Conservation (phyloP, 192 early-diverging fungal species). For the Umbelopsis isabellina region DNA sequence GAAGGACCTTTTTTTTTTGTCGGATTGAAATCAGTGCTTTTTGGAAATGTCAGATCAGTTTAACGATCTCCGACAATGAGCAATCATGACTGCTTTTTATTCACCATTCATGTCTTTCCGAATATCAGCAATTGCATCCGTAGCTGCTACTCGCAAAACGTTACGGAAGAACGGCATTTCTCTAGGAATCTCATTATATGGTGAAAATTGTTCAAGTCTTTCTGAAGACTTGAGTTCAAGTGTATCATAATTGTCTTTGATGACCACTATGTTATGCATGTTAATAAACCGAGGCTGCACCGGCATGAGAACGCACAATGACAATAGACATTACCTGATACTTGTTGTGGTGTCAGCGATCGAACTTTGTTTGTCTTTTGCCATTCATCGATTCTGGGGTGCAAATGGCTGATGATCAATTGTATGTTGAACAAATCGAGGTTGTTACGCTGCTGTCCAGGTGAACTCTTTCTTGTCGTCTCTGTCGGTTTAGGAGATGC, state of each 20-base stretch:
- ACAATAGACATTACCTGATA: conserved; percentile 21
- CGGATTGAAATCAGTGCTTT: background rate
- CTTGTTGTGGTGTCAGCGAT: conserved; percentile 32
- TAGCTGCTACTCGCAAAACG: conserved; percentile 27
- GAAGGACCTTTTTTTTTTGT: background rate
- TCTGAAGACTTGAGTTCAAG: conserved; percentile 27
- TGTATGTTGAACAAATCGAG: conserved; percentile 31
- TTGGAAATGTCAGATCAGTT: background rate
- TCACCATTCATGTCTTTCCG: background rate
- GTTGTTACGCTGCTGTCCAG: conserved; percentile 1
- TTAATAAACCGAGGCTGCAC: background rate
- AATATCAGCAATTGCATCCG: conserved; percentile 20
- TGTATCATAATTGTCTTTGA: conserved; percentile 37
- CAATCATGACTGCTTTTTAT: conserved; percentile 13
- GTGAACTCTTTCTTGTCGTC: background rate
- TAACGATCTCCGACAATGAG: conserved; percentile 18
- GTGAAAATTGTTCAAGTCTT: conserved; percentile 17
- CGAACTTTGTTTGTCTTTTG: conserved; percentile 30
- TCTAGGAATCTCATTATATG: conserved; percentile 34
- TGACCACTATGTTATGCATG: conserved; percentile 21
- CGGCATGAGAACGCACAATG: background rate
- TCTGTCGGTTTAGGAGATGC: background rate
- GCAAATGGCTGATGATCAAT: conserved; percentile 36
- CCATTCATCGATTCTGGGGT: conserved; percentile 38
- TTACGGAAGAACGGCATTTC: conserved; percentile 43